These are phyloP conservation scores for Cercospora citrullina DNA, from an alignment of 2,329 filamentous ascomycete genomes.

Conservation along the genomic window DNA sequence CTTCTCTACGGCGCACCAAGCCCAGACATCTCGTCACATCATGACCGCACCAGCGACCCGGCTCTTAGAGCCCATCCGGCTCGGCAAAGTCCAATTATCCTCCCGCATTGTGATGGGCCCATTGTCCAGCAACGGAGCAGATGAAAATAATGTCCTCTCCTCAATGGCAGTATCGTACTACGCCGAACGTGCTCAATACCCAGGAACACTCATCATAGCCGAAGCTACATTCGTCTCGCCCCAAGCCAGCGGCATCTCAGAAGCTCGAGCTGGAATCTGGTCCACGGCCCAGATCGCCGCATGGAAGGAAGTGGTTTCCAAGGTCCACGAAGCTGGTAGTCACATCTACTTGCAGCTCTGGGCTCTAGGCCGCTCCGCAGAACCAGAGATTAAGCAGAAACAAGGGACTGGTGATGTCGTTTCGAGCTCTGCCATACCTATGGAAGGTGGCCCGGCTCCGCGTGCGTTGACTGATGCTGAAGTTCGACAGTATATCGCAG, in stretches of 20 bases:
- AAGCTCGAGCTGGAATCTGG: slow-evolving; percentile 32
- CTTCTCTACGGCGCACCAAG: background rate
- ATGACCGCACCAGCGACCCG: slow-evolving; percentile 2
- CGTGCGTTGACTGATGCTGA: slow-evolving; percentile 42
- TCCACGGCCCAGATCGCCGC: slow-evolving; percentile 46
- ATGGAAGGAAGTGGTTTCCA: slow-evolving; percentile 55
- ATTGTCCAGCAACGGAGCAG: slow-evolving; percentile 47
- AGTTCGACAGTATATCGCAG: slow-evolving; percentile 37
- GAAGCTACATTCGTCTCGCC: slow-evolving; percentile 41
- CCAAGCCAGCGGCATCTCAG: slow-evolving; percentile 33
- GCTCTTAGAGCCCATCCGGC: slow-evolving; percentile 45
- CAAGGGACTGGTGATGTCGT: slow-evolving; percentile 36
- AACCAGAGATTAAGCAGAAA: slow-evolving; percentile 34
- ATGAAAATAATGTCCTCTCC: slow-evolving; percentile 42
- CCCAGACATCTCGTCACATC: background rate
- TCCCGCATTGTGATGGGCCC: slow-evolving; percentile 58
- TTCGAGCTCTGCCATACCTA: slow-evolving; percentile 37
- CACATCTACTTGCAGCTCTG: slow-evolving; percentile 50
- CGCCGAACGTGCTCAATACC: slow-evolving; percentile 34
- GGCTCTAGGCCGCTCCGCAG: slow-evolving; percentile 52
- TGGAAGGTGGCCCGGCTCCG: slow-evolving; percentile 39
- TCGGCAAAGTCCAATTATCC: slow-evolving; percentile 46
- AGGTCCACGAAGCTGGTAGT: slow-evolving; percentile 54
- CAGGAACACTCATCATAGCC: slow-evolving; percentile 39
- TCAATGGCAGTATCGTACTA: slow-evolving; percentile 37